Base-by-base conservation (phyloP, 1,139 yeast genomes). In the Pichia sp. region DNA sequence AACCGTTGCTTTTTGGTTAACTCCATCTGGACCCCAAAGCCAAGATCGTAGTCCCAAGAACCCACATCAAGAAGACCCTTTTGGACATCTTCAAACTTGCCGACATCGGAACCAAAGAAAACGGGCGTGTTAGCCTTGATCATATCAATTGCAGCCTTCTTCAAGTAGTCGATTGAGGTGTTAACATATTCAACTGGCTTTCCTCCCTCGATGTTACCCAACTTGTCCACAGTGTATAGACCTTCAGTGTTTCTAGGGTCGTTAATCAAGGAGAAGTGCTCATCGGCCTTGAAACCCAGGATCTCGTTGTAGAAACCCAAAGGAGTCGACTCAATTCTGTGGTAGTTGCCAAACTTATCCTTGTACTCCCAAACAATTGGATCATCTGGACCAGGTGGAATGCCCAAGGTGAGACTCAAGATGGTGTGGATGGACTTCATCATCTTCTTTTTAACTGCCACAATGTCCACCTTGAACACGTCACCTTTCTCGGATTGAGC, bases 81-180 rank as follows among this genome's bases (percentile, higher is more conserved):
- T 8, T 61, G 58, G 14, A 75, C 67, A 64, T 80, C 78, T 50
- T 73, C 71, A 63, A 76, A 83, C 67, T 83, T 80, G 29, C 85
- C 85, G 36, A 83, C 87, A 63, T 84, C 88, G n/a, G 80, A 80
- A 9, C 88, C 88, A 65, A 84, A 84, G 70, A 84, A 84, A 12
- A 84, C 82, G 0, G 88, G 88, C 61, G 81, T 83, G 63, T 83
- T 79, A 62, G 76, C 77, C 64, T 81, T 75, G 64, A 84, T 75
- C 78, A 81, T 77, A 54, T 73, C 73, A 59, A 84, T 81, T 30
- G 85, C 86, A 16, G 81, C 76, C 49, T 73, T 58, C 68, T 84
- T 84, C 59, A 84, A 71, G 43, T 71, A 74, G 14, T 69, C 67
- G 52, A 80, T 71, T 14, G 77, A 76, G 30, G 80, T 76, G 65